These are phyloP conservation scores for Tetracladium marchalianum DNA, from an alignment of 495 filamentous ascomycete genomes.

Conservation along the genomic window DNA sequence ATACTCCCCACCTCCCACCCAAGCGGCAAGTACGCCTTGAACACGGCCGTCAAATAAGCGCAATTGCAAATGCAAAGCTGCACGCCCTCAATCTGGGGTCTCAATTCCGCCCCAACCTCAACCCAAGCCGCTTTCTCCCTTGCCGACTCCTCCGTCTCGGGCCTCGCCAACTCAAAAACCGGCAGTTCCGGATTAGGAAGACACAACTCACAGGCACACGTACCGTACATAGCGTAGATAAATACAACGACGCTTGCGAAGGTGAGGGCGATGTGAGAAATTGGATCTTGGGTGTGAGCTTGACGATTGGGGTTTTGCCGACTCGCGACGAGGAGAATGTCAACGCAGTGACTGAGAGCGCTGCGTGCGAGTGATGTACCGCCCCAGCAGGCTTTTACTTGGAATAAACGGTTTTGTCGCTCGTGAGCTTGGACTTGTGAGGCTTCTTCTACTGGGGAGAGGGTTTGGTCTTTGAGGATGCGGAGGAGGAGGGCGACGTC, in stretches of 20 bases:
- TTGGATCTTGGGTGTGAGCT: constrained; percentile 3
- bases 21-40: constrained; percentile 4
- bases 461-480: constrained; percentile 2
- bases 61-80: constrained; percentile 11
- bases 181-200: not conserved
- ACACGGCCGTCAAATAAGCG: constrained; percentile 3
- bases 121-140: constrained; percentile 10
- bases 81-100: constrained; percentile 3
- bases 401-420: not conserved
- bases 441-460: not conserved
- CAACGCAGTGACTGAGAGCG: constrained; percentile 6
- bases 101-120: not conserved
- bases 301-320: not conserved
- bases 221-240: constrained; percentile 7
- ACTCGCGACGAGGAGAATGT: constrained; percentile 2
- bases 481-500: not conserved
- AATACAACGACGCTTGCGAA: constrained; percentile 9
- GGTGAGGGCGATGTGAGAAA: constrained; percentile 8
- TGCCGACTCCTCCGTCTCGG: not conserved
- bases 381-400: constrained; percentile 4
- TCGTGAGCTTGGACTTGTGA: constrained; percentile 1
- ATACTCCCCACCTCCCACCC: constrained; percentile 11
- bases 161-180: constrained; percentile 9
- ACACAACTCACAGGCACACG: constrained; percentile 2
- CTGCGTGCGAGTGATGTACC: constrained; percentile 1